Conservation (phyloP, 495 filamentous ascomycete species). For the Staphylotrichum longicolle region DNA sequence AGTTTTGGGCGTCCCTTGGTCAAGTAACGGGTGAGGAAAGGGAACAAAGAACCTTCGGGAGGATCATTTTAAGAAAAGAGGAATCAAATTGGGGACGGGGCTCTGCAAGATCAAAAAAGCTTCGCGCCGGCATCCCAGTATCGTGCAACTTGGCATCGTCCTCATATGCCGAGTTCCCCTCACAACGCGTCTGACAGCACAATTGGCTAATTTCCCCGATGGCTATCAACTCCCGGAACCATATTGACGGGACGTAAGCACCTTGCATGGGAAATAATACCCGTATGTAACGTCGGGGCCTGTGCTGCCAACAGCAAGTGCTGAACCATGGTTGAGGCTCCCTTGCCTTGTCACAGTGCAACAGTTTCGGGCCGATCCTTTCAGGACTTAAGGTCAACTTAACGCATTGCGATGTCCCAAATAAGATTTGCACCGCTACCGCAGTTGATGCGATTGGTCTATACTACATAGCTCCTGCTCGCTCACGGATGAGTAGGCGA, state of each 20-base stretch:
- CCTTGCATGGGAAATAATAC: slow-evolving; percentile 12
- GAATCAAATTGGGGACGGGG: background rate
- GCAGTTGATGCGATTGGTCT: too few relatives aligned
- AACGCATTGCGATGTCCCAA: too few relatives aligned
- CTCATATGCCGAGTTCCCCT: slow-evolving; percentile 16
- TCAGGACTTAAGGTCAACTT: background rate
- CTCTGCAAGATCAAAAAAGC: background rate
- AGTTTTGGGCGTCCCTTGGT: too few relatives aligned
- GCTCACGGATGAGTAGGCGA: too few relatives aligned
- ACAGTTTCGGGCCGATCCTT: background rate
- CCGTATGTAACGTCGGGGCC: slow-evolving; percentile 8
- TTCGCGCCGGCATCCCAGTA: too few relatives aligned
- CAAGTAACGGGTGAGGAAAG: too few relatives aligned
- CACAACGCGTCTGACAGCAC: slow-evolving; percentile 2
- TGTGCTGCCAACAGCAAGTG: background rate
- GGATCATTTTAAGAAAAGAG: background rate
- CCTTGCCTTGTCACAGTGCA: background rate
- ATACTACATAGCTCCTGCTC: too few relatives aligned
- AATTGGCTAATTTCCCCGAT: background rate
- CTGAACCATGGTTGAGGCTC: background rate
- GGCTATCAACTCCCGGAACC: background rate
- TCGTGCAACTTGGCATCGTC: background rate
- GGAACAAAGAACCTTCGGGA: background rate
- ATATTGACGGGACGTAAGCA: background rate
- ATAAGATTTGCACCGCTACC: too few relatives aligned